Conservation (phyloP, 192 early-diverging fungal species). For the Rhizophagus prolifer region DNA sequence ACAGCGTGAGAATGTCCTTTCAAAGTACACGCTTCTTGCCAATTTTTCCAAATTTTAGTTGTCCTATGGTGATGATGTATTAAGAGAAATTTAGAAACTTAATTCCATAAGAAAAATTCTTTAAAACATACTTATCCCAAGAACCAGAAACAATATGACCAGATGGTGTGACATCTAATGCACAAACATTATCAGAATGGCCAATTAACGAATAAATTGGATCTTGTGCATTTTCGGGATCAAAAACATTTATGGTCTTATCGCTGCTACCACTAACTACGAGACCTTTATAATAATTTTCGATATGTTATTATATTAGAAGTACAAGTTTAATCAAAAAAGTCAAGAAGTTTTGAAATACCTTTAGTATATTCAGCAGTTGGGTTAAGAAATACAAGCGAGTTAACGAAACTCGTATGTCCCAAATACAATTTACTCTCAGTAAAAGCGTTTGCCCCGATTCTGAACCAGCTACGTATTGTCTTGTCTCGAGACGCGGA, state of each 20-base stretch:
- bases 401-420: slow-evolving; percentile 82
- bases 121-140: slow-evolving; percentile 83
- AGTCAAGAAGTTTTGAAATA: slow-evolving; percentile 29
- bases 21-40: slow-evolving; percentile 66
- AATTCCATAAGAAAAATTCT: not conserved
- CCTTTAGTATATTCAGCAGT: slow-evolving; percentile 61
- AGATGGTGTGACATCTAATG: slow-evolving; percentile 60
- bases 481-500: slow-evolving; percentile 78
- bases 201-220: slow-evolving; percentile 73
- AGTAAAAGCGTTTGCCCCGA: slow-evolving; percentile 47
- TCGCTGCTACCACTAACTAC: slow-evolving; percentile 83
- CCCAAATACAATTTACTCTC: slow-evolving; percentile 55
- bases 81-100: not conserved
- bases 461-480: slow-evolving; percentile 69
- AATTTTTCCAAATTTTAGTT: slow-evolving; percentile 87
- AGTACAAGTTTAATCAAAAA: not conserved
- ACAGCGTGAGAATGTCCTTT: slow-evolving; percentile 81
- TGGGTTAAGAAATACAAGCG: slow-evolving; percentile 62
- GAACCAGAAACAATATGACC: slow-evolving; percentile 89
- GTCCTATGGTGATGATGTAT: slow-evolving; percentile 51
- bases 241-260: slow-evolving; percentile 80
- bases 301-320: not conserved
- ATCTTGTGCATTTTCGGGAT: slow-evolving; percentile 54
- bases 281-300: slow-evolving; percentile 55
- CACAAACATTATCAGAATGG: slow-evolving; percentile 87